These are phyloP conservation scores for Cudoniella acicularis DNA, from an alignment of 495 filamentous ascomycete species.

Conservation along the genomic window DNA sequence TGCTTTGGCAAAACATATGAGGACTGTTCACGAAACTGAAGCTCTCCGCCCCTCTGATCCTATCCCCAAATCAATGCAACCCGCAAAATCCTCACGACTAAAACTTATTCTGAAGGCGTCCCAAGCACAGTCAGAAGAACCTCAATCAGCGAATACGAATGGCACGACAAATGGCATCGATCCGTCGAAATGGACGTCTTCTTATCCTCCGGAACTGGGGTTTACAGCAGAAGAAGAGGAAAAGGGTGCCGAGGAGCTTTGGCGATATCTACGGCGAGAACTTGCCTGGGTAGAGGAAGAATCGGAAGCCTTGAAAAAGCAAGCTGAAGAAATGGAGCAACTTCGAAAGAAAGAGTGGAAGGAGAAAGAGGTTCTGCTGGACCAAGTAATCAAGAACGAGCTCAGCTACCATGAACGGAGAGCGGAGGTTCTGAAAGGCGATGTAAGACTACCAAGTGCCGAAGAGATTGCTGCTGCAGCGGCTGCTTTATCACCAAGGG, in stretches of 20 bases:
- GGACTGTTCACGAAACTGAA: conserved; percentile 97
- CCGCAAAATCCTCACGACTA: conserved; percentile 55
- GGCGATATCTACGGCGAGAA: conserved; percentile 70
- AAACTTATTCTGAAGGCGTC: conserved; percentile 59
- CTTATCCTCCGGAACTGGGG: conserved; percentile 20
- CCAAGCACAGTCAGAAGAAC: conserved; percentile 40
- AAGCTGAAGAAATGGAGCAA: conserved; percentile 63
- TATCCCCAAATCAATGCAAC: conserved; percentile 64
- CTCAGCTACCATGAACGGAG: conserved; percentile 43
- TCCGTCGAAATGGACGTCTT: conserved; percentile 38
- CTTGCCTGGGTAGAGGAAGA: conserved; percentile 80
- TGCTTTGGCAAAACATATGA: conserved; percentile 96
- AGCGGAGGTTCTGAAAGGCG: conserved; percentile 29
- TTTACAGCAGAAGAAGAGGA: conserved; percentile 72
- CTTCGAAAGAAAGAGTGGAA: conserved; percentile 73
- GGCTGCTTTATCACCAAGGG: not conserved
- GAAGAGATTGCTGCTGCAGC: conserved; percentile 13
- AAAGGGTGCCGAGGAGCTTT: conserved; percentile 65
- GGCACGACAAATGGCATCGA: conserved; percentile 49
- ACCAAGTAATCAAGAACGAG: conserved; percentile 52
- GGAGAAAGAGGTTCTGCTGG: conserved; percentile 69
- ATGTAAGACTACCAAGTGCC: conserved; percentile 7
- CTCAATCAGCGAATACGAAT: conserved; percentile 48
- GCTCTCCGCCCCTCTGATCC: conserved; percentile 83
- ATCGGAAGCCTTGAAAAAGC: conserved; percentile 52